Evolutionary conservation across 2,329 filamentous ascomycete genomes (phyloP).

Genomic region (Phyllosticta citrichinensis): DNA sequence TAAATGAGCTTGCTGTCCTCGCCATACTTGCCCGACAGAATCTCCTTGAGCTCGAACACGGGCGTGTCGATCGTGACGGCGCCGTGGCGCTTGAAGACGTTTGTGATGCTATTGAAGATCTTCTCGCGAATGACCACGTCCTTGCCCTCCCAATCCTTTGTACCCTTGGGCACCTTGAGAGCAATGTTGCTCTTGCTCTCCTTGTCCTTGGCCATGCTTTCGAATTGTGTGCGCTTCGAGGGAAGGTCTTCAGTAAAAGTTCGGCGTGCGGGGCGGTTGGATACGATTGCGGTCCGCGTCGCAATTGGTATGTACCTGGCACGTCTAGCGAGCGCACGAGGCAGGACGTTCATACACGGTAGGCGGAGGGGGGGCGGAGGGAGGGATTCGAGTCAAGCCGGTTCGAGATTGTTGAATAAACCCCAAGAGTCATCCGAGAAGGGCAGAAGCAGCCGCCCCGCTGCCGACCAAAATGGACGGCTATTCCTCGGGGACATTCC

Average conservation of each 20-base stretch:
- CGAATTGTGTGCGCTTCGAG: conserved; percentile 4
- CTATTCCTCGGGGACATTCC: background rate
- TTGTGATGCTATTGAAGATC: conserved; percentile 65
- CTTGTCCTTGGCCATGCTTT: conserved; percentile 38
- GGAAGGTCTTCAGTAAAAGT: background rate
- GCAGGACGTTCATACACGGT: conserved; percentile 9
- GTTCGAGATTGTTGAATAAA: conserved; percentile 2
- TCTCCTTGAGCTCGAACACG: conserved; percentile 80
- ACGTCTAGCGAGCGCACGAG: conserved; percentile 7
- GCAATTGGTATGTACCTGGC: background rate
- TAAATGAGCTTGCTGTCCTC: conserved; percentile 91
- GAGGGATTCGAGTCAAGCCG: background rate
- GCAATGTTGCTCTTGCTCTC: conserved; percentile 41
- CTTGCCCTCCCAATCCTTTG: conserved; percentile 72
- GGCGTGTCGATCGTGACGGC: conserved; percentile 69
- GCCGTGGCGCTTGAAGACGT: conserved; percentile 76
- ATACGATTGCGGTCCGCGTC: background rate
- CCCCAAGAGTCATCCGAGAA: background rate
- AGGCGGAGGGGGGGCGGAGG: background rate
- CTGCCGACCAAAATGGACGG: background rate
- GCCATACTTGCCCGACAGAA: conserved; percentile 81
- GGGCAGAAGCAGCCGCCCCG: background rate
- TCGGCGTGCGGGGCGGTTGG: background rate
- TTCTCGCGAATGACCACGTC: conserved; percentile 73
- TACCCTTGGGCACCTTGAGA: conserved; percentile 85